Evolutionary conservation across 352 stramenopile genomes (phyloP).

Genomic region (Phytophthora pini): DNA sequence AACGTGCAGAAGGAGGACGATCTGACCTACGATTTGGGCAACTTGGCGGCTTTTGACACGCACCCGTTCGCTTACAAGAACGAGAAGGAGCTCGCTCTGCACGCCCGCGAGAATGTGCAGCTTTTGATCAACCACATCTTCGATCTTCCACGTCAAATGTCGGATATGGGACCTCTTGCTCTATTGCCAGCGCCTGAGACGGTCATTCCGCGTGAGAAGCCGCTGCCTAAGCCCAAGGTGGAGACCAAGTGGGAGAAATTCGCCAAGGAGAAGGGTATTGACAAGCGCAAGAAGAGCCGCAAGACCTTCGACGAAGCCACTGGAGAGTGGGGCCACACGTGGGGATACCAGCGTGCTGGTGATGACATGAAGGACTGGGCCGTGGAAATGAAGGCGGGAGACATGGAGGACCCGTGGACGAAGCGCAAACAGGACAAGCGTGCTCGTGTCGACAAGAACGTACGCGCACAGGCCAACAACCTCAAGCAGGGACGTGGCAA

Average conservation of each 20-base stretch:
- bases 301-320: slow-evolving; percentile 97
- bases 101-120: slow-evolving; percentile 93
- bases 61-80: slow-evolving; percentile 84
- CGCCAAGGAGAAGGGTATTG: slow-evolving; percentile 97
- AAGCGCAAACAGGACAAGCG: slow-evolving; percentile 93
- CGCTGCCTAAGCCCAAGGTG: slow-evolving; percentile 92
- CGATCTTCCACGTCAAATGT: slow-evolving; percentile 91
- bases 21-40: slow-evolving; percentile 89
- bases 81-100: slow-evolving; percentile 91
- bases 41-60: slow-evolving; percentile 90
- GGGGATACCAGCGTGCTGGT: slow-evolving; percentile 90
- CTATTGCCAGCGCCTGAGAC: slow-evolving; percentile 72
- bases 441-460: slow-evolving; percentile 93
- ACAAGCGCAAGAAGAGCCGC: slow-evolving; percentile 96
- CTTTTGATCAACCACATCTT: slow-evolving; percentile 94
- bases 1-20: slow-evolving; percentile 85
- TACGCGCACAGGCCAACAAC: slow-evolving; percentile 82
- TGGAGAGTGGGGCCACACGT: slow-evolving; percentile 93
- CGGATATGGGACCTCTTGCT: slow-evolving; percentile 93
- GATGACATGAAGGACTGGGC: slow-evolving; percentile 93
- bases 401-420: slow-evolving; percentile 95
- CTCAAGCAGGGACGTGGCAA: slow-evolving; percentile 75
- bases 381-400: slow-evolving; percentile 94
- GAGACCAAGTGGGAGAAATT: slow-evolving; percentile 99
- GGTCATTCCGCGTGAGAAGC: slow-evolving; percentile 89